Conservation (phyloP, 768 basidiomycete species). For the Mycena metata region DNA sequence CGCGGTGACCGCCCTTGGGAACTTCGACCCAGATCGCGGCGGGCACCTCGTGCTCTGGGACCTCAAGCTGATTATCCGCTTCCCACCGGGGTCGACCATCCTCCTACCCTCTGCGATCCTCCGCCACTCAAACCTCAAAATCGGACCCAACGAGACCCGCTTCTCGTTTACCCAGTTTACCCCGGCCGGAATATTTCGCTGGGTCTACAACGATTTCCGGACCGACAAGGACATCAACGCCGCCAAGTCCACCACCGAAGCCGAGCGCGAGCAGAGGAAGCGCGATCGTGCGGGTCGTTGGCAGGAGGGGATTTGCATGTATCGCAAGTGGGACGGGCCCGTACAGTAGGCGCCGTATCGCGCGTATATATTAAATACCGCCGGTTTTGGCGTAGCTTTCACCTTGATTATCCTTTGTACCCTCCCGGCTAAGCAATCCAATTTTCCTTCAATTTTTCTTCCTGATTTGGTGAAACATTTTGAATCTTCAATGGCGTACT, state of each 20-base stretch:
- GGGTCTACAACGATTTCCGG: neutral
- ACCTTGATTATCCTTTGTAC: too few relatives aligned
- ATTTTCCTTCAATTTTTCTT: too few relatives aligned
- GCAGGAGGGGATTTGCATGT: neutral
- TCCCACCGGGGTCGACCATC: slow-evolving; percentile 2
- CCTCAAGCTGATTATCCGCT: neutral
- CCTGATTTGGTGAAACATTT: too few relatives aligned
- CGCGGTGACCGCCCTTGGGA: neutral
- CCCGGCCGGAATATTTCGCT: neutral
- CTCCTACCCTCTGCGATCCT: slow-evolving; percentile 1
- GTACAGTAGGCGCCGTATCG: too few relatives aligned
- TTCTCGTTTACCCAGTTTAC: slow-evolving; percentile 1
- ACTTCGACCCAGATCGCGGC: neutral
- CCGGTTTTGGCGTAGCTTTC: too few relatives aligned
- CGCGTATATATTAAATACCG: too few relatives aligned
- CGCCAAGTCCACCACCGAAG: neutral
- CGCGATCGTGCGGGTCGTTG: neutral
- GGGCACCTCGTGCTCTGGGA: slow-evolving; percentile 1
- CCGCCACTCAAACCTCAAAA: neutral
- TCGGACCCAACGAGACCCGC: neutral
- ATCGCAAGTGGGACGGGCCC: neutral
- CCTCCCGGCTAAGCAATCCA: too few relatives aligned
- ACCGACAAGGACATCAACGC: neutral
- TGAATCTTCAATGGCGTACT: too few relatives aligned
- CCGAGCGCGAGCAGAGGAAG: neutral